Evolutionary conservation across 148 eudicot genomes (phyloP).

Genomic region (Chenopodium berlandieri): DNA sequence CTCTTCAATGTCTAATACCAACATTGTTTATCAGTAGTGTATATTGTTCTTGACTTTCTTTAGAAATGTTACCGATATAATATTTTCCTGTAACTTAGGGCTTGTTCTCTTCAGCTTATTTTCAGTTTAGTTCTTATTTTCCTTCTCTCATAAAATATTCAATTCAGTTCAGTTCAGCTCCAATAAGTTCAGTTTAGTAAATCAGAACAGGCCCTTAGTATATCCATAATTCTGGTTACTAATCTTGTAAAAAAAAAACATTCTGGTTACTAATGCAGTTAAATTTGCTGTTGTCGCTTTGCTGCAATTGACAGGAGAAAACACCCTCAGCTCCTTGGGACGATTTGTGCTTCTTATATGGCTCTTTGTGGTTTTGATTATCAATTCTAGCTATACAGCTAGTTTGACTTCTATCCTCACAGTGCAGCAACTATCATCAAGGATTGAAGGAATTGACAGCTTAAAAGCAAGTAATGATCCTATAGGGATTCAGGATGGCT

Average conservation of each 20-base stretch:
- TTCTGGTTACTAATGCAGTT: not conserved
- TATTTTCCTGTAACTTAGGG: not conserved
- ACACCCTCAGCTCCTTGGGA: slow-evolving; percentile 69
- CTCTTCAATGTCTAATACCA: not conserved
- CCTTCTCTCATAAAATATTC: no score
- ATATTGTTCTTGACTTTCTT: not conserved
- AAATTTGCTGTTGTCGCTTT: not conserved
- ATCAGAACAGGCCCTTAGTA: not conserved
- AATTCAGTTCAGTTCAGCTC: no score
- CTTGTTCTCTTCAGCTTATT: no score
- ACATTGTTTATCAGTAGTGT: not conserved
- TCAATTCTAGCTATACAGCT: slow-evolving; percentile 91
- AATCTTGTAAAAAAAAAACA: not conserved
- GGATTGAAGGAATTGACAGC: slow-evolving; percentile 69
- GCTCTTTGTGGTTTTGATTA: slow-evolving; percentile 78
- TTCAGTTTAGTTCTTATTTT: no score
- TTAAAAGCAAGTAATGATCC: slow-evolving; percentile 59
- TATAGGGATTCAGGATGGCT: slow-evolving; percentile 82
- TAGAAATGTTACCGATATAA: not conserved
- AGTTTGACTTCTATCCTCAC: slow-evolving; percentile 91
- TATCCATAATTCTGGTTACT: not conserved
- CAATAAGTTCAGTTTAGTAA: no score
- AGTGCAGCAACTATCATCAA: slow-evolving; percentile 65
- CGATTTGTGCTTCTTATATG: slow-evolving; percentile 71
- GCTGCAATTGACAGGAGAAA: slow-evolving; percentile 54